Percentiles rank a stretch among this genome's conserved stretches.
Evolutionary conservation across 257 asterid genomes (phyloP).

Genomic region (Capsicum rhomboideum): DNA sequence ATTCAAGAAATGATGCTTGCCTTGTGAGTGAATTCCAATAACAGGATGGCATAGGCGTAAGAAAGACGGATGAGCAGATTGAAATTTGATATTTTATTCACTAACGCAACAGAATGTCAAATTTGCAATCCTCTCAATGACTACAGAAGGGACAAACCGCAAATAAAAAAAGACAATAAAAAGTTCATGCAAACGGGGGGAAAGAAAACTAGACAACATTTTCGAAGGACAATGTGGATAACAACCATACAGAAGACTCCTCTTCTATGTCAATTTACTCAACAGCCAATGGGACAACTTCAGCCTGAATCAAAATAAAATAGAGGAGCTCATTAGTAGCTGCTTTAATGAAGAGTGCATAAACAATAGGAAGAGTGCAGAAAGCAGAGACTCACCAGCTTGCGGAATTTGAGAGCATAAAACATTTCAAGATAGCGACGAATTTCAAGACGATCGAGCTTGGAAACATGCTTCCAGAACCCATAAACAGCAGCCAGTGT

Average conservation of each 20-base stretch:
- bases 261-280: constrained; percentile 31
- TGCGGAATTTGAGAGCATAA: constrained; percentile 72
- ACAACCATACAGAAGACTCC: not conserved
- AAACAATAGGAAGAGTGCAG: not conserved
- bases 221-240: not conserved
- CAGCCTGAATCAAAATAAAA: constrained; percentile 44
- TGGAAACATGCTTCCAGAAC: constrained; percentile 82
- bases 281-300: constrained; percentile 68
- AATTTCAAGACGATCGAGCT: constrained; percentile 78
- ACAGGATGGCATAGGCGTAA: no score
- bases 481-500: constrained; percentile 91
- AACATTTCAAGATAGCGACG: constrained; percentile 92
- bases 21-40: not conserved
- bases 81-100: not conserved
- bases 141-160: not conserved
- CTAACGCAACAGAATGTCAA: not conserved
- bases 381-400: constrained; percentile 41
- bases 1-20: not conserved
- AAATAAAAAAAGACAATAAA: not conserved
- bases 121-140: not conserved
- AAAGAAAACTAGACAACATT: not conserved
- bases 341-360: not conserved
- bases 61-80: not conserved
- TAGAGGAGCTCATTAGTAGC: not conserved
- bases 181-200: no score